Evolutionary conservation across 1,284 basidiomycete genomes (phyloP), one percentile per base, ranked within the genome.

Genomic region (Irpex rosettiformis): DNA sequence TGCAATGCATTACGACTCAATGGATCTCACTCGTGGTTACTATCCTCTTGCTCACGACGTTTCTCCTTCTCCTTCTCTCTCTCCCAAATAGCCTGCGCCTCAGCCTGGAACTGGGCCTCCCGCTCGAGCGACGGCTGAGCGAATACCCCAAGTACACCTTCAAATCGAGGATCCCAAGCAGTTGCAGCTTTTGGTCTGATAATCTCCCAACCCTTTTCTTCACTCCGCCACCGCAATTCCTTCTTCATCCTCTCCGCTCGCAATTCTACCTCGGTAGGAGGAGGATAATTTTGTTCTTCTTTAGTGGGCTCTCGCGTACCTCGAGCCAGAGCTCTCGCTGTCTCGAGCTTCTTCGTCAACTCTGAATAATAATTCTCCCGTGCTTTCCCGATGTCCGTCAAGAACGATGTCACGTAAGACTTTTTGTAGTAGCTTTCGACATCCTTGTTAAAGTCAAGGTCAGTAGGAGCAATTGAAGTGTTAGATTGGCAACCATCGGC

Each of bases 241-340:
- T 94, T 95, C 73, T 89, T 89, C 73, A 93, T 73, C 60, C 93
- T 79, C 74, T 95, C 92, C 22, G 86, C 86, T 52, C 87, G 82
- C 54, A 98, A 78, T 68, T 96, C 92, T 24, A 92, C 86, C 73
- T 98, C 93, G 1, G 89, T 94, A 37, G 85, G 86, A 4, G 95
- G 93, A 2, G 93, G 92, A 65, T 92, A 85, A 47, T 82, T 82
- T 60, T 77, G 72, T 75, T 98, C 96, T 58, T 91, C 89, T 69
- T 91, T 90, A 5, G 91, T 96, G 16, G 89, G 85, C 67, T 95
- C 90, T n/a, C 94, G 81, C 47, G 82, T 82, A 1, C 93, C 87
- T 4, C 84, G 80, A 2, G 89, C 85, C 2, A 97, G 80, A 45
- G 85, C 87, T 11, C 96, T 85, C 5, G 94, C 91, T 2, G 80